Evolutionary conservation across 1,284 basidiomycete species (phyloP), one percentile per base, ranked within the genome.

Genomic region (Irpex lacteus): DNA sequence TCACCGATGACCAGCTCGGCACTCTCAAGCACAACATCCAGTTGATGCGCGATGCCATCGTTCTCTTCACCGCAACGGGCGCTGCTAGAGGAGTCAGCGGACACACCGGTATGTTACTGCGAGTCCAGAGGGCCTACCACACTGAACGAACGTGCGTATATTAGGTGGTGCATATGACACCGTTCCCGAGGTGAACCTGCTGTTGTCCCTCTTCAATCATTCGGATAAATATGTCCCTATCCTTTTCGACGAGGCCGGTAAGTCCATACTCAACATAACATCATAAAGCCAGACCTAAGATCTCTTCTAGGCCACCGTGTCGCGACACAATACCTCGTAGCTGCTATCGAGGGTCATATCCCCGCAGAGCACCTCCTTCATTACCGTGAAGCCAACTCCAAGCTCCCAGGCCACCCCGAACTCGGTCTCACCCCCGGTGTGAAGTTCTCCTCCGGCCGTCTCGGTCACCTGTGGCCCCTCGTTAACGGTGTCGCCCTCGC

Each of bases 351-450:
- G 56, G 92, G 92, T 1, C 75, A 85, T 44, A 67, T 94, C 38
- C 86, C 91, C 6, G 79, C 83, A 4, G 89, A 92, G 70, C 90
- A 94, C 60, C 85, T 95, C 53, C 78, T 95, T 15, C 88, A 90
- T 72, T 95, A 95, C 75, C 90, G 92, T 60, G 90, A 87, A 72
- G 92, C 92, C 63, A 84, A 93, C 76, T 90, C 91, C 36, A 90
- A 91, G 72, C 87, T 95, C 37, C 92, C 92, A 1, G 92, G 92
- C 32, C 92, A 95, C 73, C 92, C 92, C 9, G 92, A 94, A 76
- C 81, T 94, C 19, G 92, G 92, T 34, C 80, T 94, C 63, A 94
- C 92, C 1, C 92, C 92, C 19, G 92, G 92, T 36, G 85, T 94
- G 75, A 92, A 93, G 77, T 94, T 94, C 79, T 93, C 91, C 6